A percentile compares a stretch with the other conserved stretches of the same genome.
These are phyloP conservation scores for Globisporangium nagaii DNA, from an alignment of 352 stramenopile genomes.

Conservation along the genomic window DNA sequence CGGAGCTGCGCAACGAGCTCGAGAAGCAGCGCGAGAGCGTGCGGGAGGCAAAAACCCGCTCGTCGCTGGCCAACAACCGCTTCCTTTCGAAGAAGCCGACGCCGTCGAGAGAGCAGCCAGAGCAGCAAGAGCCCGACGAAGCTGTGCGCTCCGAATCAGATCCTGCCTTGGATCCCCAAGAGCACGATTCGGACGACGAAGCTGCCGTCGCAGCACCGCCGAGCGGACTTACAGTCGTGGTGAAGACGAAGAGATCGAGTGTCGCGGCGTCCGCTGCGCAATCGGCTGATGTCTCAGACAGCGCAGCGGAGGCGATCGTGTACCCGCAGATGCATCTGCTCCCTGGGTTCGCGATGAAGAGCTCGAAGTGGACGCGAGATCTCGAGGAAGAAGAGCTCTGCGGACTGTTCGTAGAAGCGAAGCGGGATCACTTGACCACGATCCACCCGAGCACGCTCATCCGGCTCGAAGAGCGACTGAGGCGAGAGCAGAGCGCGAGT, in stretches of 20 bases:
- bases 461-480: slow-evolving; percentile 45
- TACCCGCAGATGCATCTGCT: slow-evolving; percentile 14
- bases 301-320: slow-evolving; percentile 1
- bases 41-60: slow-evolving; percentile 13
- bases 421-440: slow-evolving; percentile 22
- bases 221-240: slow-evolving; percentile 9
- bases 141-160: no score
- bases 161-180: neutral
- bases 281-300: neutral
- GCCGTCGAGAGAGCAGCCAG: neutral
- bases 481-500: slow-evolving; percentile 17
- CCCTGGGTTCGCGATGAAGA: slow-evolving; percentile 9
- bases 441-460: slow-evolving; percentile 46
- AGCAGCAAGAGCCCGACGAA: neutral
- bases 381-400: slow-evolving; percentile 37
- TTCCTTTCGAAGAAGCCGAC: slow-evolving; percentile 22
- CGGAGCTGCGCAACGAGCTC: slow-evolving; percentile 24
- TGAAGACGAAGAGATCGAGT: slow-evolving; percentile 10
- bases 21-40: slow-evolving; percentile 29
- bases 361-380: slow-evolving; percentile 30
- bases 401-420: slow-evolving; percentile 41
- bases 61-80: slow-evolving; percentile 38
- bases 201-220: neutral
- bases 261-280: slow-evolving; percentile 4
- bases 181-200: slow-evolving; percentile 1